A percentile compares a stretch with the other conserved stretches of the same genome.
phyloP scores from a whole-genome alignment of 2,329 filamentous ascomycete genomes.

The Saccharata proteae region DNA sequence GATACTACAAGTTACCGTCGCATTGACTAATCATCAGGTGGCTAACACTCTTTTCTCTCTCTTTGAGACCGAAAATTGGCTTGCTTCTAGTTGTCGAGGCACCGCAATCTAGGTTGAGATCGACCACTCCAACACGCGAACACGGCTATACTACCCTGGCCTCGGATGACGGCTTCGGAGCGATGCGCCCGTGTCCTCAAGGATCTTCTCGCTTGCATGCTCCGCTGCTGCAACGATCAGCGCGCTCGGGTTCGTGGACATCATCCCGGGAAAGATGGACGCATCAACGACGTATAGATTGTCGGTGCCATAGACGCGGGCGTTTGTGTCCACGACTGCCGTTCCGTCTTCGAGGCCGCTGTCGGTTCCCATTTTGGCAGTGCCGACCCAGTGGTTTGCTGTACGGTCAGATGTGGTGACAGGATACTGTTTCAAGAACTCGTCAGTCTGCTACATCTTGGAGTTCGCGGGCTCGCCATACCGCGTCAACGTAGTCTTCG shows the following conservation, averaged over 20 bases:
- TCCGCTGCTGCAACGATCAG: conserved; percentile 25
- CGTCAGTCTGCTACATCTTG: conserved; percentile 8
- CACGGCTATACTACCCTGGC: conserved; percentile 13
- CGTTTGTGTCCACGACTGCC: conserved; percentile 38
- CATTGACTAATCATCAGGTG: no score
- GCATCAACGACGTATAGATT: conserved; percentile 37
- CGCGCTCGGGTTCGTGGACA: conserved; percentile 25
- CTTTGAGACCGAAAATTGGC: no score
- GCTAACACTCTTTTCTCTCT: no score
- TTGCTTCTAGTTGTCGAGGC: no score
- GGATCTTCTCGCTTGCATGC: conserved; percentile 26
- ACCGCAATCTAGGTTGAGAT: no score
- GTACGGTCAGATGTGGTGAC: conserved; percentile 26
- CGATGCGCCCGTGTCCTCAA: conserved; percentile 11
- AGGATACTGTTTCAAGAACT: conserved; percentile 14
- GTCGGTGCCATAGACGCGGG: conserved; percentile 35
- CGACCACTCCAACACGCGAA: no score
- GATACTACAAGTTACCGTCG: no score
- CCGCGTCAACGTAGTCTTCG: conserved; percentile 42
- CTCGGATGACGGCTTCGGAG: conserved; percentile 4
- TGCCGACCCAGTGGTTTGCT: conserved; percentile 40
- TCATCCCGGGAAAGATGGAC: conserved; percentile 33
- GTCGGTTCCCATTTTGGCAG: conserved; percentile 41
- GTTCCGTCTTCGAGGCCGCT: conserved; percentile 30
- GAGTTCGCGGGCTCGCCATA: conserved; percentile 8